Evolutionary conservation across 805 yeast species (phyloP).

Genomic region (Ogataea salicorniae): DNA sequence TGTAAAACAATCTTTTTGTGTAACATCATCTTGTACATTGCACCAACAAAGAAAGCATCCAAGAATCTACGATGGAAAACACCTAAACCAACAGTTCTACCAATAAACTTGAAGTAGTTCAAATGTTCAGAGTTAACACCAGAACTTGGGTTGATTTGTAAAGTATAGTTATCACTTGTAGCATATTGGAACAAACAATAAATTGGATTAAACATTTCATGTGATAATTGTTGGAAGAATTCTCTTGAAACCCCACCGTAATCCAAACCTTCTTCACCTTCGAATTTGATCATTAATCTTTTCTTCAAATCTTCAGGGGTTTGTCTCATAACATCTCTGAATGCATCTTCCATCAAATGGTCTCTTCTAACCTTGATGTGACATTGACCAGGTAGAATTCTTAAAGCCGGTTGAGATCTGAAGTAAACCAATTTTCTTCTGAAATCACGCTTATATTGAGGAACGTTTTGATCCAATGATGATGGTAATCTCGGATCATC

Average conservation of each 20-base stretch:
- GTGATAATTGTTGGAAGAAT: slow-evolving; percentile 92
- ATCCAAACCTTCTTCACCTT: slow-evolving; percentile 98
- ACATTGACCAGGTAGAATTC: slow-evolving; percentile 98
- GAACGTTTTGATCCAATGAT: slow-evolving; percentile 95
- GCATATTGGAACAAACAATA: slow-evolving; percentile 96
- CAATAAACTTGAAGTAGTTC: slow-evolving; percentile 96
- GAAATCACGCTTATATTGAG: slow-evolving; percentile 98
- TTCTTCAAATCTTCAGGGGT: slow-evolving; percentile 97
- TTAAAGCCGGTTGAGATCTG: slow-evolving; percentile 95
- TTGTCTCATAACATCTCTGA: slow-evolving; percentile 98
- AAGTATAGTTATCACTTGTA: slow-evolving; percentile 95
- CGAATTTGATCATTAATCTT: slow-evolving; percentile 95
- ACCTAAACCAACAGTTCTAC: slow-evolving; percentile 96
- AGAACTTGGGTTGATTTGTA: slow-evolving; percentile 96
- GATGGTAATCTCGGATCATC: slow-evolving; percentile 99
- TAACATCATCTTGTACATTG: slow-evolving; percentile 95
- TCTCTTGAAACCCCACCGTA: slow-evolving; percentile 99
- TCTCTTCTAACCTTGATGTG: slow-evolving; percentile 96
- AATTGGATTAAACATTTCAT: slow-evolving; percentile 98
- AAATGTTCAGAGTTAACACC: slow-evolving; percentile 97
- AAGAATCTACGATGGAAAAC: slow-evolving; percentile 96
- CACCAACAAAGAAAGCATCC: slow-evolving; percentile 98
- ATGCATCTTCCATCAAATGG: slow-evolving; percentile 94
- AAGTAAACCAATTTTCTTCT: slow-evolving; percentile 95
- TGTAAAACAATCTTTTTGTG: slow-evolving; percentile 90